Evolutionary conservation across 257 asterid genomes (phyloP).

Genomic region (Cinchona pubescens): DNA sequence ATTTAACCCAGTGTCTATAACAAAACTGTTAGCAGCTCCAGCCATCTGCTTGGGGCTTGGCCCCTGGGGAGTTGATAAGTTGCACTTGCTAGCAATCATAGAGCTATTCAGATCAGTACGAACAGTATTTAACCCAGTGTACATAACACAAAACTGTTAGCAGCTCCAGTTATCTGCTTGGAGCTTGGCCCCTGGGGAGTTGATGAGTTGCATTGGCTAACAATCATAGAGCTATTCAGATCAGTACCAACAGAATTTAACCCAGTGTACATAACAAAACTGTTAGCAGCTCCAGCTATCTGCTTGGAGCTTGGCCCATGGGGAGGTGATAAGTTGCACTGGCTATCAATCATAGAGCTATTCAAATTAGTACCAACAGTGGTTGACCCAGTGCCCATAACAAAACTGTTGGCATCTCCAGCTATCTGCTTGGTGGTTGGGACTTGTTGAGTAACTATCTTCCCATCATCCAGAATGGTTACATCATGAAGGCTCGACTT

Average conservation of each 20-base stretch:
- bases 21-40: slow-evolving; percentile 3
- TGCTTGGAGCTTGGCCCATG: no score
- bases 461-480: slow-evolving; percentile 14
- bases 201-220: background rate
- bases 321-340: no score
- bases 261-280: no score
- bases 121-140: background rate
- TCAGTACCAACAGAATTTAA: background rate
- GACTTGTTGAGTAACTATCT: slow-evolving; percentile 6
- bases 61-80: background rate
- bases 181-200: slow-evolving; percentile 10
- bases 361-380: no score
- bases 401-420: no score
- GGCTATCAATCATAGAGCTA: no score
- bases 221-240: background rate
- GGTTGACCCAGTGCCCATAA: no score
- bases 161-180: background rate
- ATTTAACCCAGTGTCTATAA: background rate
- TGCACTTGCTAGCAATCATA: background rate
- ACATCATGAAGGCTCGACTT: slow-evolving; percentile 11
- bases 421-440: background rate
- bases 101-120: background rate
- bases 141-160: background rate
- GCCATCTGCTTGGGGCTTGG: background rate
- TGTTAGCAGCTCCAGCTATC: no score